Percentiles rank a stretch among this genome's conserved stretches.
These are phyloP conservation scores for Fraxinus dipetala DNA, from an alignment of 305 asterid genomes.

Conservation along the genomic window DNA sequence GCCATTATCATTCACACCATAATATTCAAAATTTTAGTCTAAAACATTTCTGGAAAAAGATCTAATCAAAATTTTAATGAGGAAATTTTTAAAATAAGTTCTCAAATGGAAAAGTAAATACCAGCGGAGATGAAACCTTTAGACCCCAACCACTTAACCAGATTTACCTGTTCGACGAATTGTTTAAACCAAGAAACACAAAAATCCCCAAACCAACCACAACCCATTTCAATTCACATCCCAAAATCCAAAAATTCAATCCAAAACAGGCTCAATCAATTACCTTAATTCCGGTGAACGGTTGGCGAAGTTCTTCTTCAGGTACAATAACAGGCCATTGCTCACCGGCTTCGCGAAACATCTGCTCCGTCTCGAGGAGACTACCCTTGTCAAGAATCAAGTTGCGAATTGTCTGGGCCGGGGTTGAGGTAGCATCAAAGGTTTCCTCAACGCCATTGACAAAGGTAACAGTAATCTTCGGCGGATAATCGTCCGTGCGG, in stretches of 20 bases:
- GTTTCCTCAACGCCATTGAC: slow-evolving; percentile 76
- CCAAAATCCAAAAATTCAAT: not conserved
- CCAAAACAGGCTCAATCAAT: not conserved
- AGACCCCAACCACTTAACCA: not conserved
- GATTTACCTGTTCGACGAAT: slow-evolving; percentile 35
- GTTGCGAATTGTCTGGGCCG: slow-evolving; percentile 73
- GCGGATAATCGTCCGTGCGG: slow-evolving; percentile 85
- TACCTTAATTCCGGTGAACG: slow-evolving; percentile 79
- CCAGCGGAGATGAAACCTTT: not conserved
- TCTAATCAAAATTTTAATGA: not conserved
- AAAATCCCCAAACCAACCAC: not conserved
- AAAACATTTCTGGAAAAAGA: not conserved
- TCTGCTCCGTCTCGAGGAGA: slow-evolving; percentile 81
- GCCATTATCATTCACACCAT: not conserved
- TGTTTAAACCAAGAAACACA: slow-evolving; percentile 19
- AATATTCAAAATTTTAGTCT: not conserved
- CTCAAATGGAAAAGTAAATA: not conserved
- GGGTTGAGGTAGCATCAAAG: slow-evolving; percentile 74
- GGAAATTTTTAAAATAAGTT: not conserved
- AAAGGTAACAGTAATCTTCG: slow-evolving; percentile 83
- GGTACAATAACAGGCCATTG: slow-evolving; percentile 88
- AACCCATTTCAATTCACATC: not conserved
- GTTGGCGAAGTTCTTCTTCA: slow-evolving; percentile 52
- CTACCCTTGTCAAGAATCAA: slow-evolving; percentile 85
- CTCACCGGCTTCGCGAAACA: slow-evolving; percentile 91